Percentiles rank a stretch among this genome's conserved stretches.
Evolutionary conservation across 495 filamentous ascomycete species (phyloP).

Genomic region (Aspergillus conjunctus): DNA sequence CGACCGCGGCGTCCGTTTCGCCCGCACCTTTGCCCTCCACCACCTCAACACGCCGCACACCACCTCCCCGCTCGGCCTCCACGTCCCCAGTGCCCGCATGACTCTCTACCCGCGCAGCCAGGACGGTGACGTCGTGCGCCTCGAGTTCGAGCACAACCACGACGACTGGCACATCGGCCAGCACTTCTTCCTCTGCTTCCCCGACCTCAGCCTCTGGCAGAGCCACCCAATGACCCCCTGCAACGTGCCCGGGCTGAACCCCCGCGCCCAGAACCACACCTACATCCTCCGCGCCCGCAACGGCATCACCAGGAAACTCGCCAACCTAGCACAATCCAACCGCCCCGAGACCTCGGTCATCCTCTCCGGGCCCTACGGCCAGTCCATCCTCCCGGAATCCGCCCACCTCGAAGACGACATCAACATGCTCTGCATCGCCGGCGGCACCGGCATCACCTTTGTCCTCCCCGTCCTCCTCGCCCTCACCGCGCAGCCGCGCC

Average conservation of each 20-base stretch:
- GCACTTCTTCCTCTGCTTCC: slow-evolving; percentile 67
- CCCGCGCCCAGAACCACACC: slow-evolving; percentile 49
- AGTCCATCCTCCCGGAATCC: slow-evolving; percentile 39
- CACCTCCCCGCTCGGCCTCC: slow-evolving; percentile 37
- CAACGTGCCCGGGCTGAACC: slow-evolving; percentile 43
- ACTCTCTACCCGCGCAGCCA: slow-evolving; percentile 50
- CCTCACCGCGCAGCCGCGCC: slow-evolving; percentile 33
- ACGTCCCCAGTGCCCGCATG: slow-evolving; percentile 50
- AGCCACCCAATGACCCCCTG: slow-evolving; percentile 68
- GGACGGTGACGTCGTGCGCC: slow-evolving; percentile 55
- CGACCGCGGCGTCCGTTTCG: slow-evolving; percentile 54
- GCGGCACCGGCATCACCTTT: slow-evolving; percentile 67
- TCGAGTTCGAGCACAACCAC: slow-evolving; percentile 59
- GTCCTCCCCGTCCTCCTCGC: slow-evolving; percentile 58
- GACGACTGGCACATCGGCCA: slow-evolving; percentile 61
- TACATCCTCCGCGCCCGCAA: slow-evolving; percentile 63
- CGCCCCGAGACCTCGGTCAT: slow-evolving; percentile 49
- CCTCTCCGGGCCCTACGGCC: slow-evolving; percentile 62
- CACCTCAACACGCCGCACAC: slow-evolving; percentile 38
- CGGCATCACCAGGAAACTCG: slow-evolving; percentile 61
- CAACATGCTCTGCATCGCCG: slow-evolving; percentile 63
- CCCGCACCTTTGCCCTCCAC: slow-evolving; percentile 57
- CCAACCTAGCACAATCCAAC: slow-evolving; percentile 37
- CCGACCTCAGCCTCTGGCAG: slow-evolving; percentile 62
- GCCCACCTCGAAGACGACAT: slow-evolving; percentile 36